A percentile compares a stretch with the other conserved stretches of the same genome.
phyloP scores from a whole-genome alignment of 169 alveolate species.

The Theileria sp. region DNA sequence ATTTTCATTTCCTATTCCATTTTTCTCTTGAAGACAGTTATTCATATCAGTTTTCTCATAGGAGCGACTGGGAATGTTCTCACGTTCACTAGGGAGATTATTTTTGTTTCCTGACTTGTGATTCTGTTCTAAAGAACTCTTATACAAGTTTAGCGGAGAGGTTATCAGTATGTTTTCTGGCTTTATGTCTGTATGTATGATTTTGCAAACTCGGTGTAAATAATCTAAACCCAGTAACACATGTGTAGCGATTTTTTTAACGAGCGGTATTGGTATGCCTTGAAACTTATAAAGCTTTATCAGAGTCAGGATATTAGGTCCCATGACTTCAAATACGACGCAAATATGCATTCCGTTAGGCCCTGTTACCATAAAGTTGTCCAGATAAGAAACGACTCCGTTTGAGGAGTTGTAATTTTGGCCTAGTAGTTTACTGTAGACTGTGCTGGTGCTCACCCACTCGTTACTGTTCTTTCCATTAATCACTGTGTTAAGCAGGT shows the following conservation, averaged over 20 bases:
- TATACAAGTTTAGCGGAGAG: conserved; percentile 36
- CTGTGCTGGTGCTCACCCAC: conserved; percentile 76
- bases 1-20: not conserved
- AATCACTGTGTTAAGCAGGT: conserved; percentile 86
- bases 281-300: conserved; percentile 93
- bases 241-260: conserved; percentile 93
- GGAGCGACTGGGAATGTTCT: not conserved
- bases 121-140: not conserved
- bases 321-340: conserved; percentile 97
- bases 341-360: conserved; percentile 97
- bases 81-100: not conserved
- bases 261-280: conserved; percentile 93
- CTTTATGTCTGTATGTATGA: conserved; percentile 99
- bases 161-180: conserved; percentile 95
- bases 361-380: conserved; percentile 92
- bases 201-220: conserved; percentile 92
- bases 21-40: not conserved
- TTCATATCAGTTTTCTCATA: not conserved
- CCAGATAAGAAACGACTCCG: conserved; percentile 91
- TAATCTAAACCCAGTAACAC: conserved; percentile 96
- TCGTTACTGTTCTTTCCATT: conserved; percentile 69
- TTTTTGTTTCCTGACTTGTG: not conserved
- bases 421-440: conserved; percentile 54
- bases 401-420: conserved; percentile 68
- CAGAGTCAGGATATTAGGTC: conserved; percentile 95